Base-by-base conservation (phyloP, 352 stramenopile genomes). In the Elongisporangium prolatum region DNA sequence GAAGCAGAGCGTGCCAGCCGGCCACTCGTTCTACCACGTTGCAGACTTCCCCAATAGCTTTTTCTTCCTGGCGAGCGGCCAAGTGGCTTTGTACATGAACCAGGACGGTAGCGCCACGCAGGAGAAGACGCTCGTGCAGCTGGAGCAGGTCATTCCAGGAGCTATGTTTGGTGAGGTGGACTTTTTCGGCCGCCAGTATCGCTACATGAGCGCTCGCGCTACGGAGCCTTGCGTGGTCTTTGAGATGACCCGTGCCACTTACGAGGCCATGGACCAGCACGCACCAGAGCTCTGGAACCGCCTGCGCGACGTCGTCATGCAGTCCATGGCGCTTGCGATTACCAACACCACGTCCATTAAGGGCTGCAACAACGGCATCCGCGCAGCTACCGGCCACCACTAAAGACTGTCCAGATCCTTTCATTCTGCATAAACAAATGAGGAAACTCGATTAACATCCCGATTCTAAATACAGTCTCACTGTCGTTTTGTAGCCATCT, bases 81-180 rank as follows among this genome's bases (percentile, higher is more conserved):
- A 81, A 8, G 77, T 94, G 48, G 75, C 74, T 28, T 68, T 94
- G 18, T 88, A 76, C 64, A 90, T 92, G 77, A 91, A 91, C 60
- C 73, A 81, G 16, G 82, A 92, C 20, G 79, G 74, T 21, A 81
- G 70, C 52, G 70, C 73, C n/a, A 59, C 61, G 4, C 70, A 74
- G 5, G 67, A 75, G 1, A 85, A 84, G 56, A 52, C 71, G 16
- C 52, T 92, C 24, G 72, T 74, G 40, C 54, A 86, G 54, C 53
- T 93, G 9, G 81, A 92, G 60, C 79, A 81, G 25, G 83, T 91
- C 47, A 77, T 89, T 17, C 78, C 84, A 0, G 84, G 81, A 9
- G 83, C 82, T 28, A 89, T 93, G 76, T 95, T 95, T 63, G 86
- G 86, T 21, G 86, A 95, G 57, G 84, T 92, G 3, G 86, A 95